Conservation (phyloP, 2,329 filamentous ascomycete genomes). For the Diplodia sapinea region DNA sequence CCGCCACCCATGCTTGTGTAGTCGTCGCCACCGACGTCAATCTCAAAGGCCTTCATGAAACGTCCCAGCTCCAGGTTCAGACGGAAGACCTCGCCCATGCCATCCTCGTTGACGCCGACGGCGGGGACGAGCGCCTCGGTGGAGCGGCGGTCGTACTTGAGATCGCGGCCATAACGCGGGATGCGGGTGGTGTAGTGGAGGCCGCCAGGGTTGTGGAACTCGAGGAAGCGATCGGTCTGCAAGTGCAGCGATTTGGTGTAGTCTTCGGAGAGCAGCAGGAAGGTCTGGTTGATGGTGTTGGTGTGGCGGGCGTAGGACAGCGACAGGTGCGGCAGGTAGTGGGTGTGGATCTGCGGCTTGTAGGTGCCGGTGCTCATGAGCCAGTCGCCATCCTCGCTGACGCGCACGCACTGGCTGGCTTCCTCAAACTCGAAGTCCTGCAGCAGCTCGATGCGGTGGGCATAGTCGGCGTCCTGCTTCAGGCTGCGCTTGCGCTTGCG, state of each 20-base stretch:
- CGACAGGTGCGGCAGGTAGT: constrained; percentile 89
- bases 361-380: constrained; percentile 89
- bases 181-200: constrained; percentile 89
- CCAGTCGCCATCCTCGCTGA: constrained; percentile 97
- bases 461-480: constrained; percentile 91
- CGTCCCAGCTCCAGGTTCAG: constrained; percentile 89
- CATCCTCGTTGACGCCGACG: constrained; percentile 84
- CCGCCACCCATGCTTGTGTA: constrained; percentile 68
- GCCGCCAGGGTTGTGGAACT: constrained; percentile 89
- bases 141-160: constrained; percentile 80
- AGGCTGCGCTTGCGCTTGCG: constrained; percentile 86
- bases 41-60: constrained; percentile 92
- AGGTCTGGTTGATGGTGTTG: constrained; percentile 87
- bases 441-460: constrained; percentile 89
- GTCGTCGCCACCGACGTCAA: constrained; percentile 88
- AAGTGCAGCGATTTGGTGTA: constrained; percentile 85
- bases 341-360: constrained; percentile 89
- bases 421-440: constrained; percentile 99
- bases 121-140: constrained; percentile 87
- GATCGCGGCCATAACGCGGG: constrained; percentile 88
- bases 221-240: constrained; percentile 86
- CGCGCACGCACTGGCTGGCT: constrained; percentile 85
- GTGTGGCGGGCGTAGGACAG: constrained; percentile 95
- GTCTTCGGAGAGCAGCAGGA: constrained; percentile 84
- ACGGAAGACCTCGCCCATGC: constrained; percentile 88